phyloP scores from a whole-genome alignment of 2,329 filamentous ascomycete species.

The Colletotrichum costaricense region DNA sequence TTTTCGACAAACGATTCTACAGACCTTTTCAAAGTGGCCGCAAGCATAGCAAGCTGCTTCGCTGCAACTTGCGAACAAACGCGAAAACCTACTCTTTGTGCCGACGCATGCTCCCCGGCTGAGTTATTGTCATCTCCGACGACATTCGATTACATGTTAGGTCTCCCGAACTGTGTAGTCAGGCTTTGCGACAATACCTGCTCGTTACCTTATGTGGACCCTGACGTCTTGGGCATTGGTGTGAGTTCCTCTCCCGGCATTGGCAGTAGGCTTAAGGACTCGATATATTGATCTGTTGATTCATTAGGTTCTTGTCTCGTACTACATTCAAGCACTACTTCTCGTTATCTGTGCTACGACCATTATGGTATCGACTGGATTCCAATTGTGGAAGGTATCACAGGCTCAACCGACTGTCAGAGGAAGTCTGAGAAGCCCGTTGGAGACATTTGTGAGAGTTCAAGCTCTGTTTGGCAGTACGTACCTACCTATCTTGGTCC shows the following conservation, averaged over 20 bases:
- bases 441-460: not conserved
- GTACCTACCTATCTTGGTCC: not conserved
- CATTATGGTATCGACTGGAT: not conserved
- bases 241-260: not conserved
- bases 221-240: not conserved
- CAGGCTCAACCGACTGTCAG: not conserved
- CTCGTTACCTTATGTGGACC: not conserved
- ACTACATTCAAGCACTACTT: not conserved
- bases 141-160: too few relatives aligned
- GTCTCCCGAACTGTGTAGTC: not conserved
- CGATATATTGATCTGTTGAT: not conserved
- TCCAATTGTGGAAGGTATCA: not conserved
- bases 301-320: not conserved
- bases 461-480: constrained; percentile 2
- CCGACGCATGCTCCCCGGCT: too few relatives aligned
- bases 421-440: not conserved
- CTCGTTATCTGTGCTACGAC: not conserved
- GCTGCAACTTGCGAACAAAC: not conserved
- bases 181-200: not conserved
- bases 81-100: not conserved
- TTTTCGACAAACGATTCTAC: not conserved
- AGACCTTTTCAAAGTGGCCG: not conserved
- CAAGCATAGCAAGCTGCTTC: not conserved
- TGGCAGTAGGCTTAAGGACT: too few relatives aligned
- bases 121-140: too few relatives aligned